These are phyloP conservation scores for Exophiala dermatitidis DNA, from an alignment of 2,329 filamentous ascomycete genomes.

Conservation along the genomic window DNA sequence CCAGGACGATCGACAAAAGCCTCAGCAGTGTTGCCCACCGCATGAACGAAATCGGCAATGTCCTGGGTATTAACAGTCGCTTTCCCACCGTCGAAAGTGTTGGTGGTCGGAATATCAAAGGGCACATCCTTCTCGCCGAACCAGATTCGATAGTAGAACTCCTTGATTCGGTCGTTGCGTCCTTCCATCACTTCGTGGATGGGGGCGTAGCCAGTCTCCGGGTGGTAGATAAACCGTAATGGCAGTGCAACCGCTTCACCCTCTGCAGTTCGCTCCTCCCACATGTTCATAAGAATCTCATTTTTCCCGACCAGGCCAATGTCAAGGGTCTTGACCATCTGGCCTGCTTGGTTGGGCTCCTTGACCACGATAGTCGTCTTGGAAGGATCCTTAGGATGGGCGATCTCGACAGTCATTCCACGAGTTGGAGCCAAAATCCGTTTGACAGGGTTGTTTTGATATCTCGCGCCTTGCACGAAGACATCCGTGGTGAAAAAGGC, in stretches of 20 bases:
- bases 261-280: constrained; percentile 84
- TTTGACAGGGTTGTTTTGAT: constrained; percentile 92
- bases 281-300: constrained; percentile 80
- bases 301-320: constrained; percentile 67
- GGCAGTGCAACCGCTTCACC: constrained; percentile 75
- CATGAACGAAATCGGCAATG: constrained; percentile 98
- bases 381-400: constrained; percentile 68
- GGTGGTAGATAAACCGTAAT: constrained; percentile 86
- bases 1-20: constrained; percentile 93
- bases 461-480: constrained; percentile 89
- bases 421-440: constrained; percentile 80
- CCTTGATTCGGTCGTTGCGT: constrained; percentile 96
- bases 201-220: constrained; percentile 93
- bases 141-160: constrained; percentile 98
- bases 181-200: constrained; percentile 94
- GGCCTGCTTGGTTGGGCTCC: constrained; percentile 78
- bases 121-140: constrained; percentile 81
- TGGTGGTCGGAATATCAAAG: constrained; percentile 75
- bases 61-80: constrained; percentile 81
- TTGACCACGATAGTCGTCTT: constrained; percentile 81
- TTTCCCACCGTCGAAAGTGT: constrained; percentile 82
- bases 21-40: constrained; percentile 94
- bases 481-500: constrained; percentile 91
- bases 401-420: constrained; percentile 84
- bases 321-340: constrained; percentile 82